phyloP scores from a whole-genome alignment of 2,329 filamentous ascomycete genomes.

The Ciborinia camelliae region DNA sequence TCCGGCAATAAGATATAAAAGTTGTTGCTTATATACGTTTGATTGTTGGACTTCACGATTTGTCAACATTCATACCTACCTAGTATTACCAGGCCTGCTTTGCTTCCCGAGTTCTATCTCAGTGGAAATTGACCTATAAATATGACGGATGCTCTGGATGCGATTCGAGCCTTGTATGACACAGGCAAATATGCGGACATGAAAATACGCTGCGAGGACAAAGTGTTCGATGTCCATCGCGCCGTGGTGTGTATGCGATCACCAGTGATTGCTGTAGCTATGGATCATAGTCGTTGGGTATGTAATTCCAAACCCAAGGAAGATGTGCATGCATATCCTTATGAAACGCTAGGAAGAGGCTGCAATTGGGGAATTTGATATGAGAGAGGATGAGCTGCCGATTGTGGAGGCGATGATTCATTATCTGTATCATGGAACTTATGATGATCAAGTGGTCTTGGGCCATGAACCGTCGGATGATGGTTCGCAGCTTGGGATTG shows the following conservation, averaged over 20 bases:
- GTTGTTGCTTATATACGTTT: neutral
- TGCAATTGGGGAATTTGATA: slow-evolving; percentile 43
- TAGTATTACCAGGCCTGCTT: neutral
- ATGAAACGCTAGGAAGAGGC: slow-evolving; percentile 1
- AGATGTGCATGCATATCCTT: neutral
- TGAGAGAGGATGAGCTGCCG: slow-evolving; percentile 62
- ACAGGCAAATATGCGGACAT: slow-evolving; percentile 27
- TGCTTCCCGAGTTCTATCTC: neutral
- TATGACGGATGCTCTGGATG: neutral
- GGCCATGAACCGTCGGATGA: too few relatives aligned
- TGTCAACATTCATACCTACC: neutral
- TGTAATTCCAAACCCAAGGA: neutral
- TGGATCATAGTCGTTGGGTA: slow-evolving; percentile 26
- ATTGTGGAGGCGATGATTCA: slow-evolving; percentile 74
- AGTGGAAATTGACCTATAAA: neutral
- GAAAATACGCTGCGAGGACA: slow-evolving; percentile 23
- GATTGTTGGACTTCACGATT: neutral
- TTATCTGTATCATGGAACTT: slow-evolving; percentile 58
- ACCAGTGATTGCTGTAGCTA: slow-evolving; percentile 23
- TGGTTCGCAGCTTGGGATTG: neutral
- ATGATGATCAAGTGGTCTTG: slow-evolving; percentile 7
- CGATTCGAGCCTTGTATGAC: slow-evolving; percentile 12
- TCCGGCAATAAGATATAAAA: neutral
- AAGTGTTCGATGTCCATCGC: slow-evolving; percentile 25
- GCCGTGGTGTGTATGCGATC: slow-evolving; percentile 27